A percentile compares a stretch with the other conserved stretches of the same genome.
Evolutionary conservation across 352 stramenopile genomes (phyloP).

Genomic region (Globisporangium echinulatum): DNA sequence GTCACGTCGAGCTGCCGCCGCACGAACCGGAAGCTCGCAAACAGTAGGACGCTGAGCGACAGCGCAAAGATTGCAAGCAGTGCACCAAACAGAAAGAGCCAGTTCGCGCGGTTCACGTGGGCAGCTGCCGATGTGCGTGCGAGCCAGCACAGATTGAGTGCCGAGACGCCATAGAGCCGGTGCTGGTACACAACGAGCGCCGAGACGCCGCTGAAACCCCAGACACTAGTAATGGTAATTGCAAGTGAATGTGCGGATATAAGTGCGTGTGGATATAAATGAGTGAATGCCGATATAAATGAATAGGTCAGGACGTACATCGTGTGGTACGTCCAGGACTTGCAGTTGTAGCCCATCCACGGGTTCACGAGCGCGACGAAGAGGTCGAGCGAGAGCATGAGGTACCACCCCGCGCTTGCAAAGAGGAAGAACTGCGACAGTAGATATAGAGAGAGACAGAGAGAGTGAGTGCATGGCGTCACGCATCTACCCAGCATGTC

Average conservation of each 20-base stretch:
- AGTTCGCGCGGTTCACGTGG: conserved; percentile 54
- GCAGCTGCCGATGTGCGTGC: conserved; percentile 33
- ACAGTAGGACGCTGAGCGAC: conserved; percentile 68
- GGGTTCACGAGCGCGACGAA: conserved; percentile 83
- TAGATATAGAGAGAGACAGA: too few relatives aligned
- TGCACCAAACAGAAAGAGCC: conserved; percentile 53
- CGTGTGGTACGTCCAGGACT: conserved; percentile 75
- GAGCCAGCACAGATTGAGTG: conserved; percentile 78
- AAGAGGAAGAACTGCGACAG: conserved; percentile 62
- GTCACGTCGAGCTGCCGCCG: conserved; percentile 79
- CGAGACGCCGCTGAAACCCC: conserved; percentile 57
- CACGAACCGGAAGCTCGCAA: conserved; percentile 81
- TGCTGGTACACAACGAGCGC: conserved; percentile 59
- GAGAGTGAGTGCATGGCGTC: too few relatives aligned
- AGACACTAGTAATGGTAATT: conserved; percentile 34
- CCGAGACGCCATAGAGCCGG: conserved; percentile 50
- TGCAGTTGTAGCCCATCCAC: conserved; percentile 86
- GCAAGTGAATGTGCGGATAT: conserved; percentile 1
- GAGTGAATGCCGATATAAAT: background rate
- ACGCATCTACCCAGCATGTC: too few relatives aligned
- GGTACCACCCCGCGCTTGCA: conserved; percentile 62
- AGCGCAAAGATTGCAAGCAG: conserved; percentile 46
- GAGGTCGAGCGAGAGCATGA: conserved; percentile 81
- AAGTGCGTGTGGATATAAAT: too few relatives aligned
- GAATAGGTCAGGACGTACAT: conserved; percentile 36